phyloP scores from a whole-genome alignment of 805 yeast species.

The Candida coquimbonensis region DNA sequence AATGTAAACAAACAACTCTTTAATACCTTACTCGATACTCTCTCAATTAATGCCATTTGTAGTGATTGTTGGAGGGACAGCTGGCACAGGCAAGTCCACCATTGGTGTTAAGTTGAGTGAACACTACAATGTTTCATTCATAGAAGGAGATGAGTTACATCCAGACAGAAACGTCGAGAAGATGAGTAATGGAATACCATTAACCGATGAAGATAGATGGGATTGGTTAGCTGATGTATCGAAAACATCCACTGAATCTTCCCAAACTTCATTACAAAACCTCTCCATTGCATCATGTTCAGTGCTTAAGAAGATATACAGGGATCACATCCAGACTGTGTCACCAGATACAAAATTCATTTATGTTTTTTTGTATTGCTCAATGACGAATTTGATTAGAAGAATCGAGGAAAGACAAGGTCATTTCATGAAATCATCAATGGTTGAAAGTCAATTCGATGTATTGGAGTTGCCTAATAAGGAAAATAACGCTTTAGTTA shows the following conservation, averaged over 20 bases:
- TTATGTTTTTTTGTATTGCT: slow-evolving; percentile 63
- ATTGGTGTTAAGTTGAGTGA: slow-evolving; percentile 49
- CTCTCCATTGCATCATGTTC: slow-evolving; percentile 71
- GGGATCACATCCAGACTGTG: slow-evolving; percentile 47
- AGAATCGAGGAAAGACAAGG: slow-evolving; percentile 60
- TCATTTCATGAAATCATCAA: slow-evolving; percentile 83
- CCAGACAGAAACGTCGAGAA: slow-evolving; percentile 67
- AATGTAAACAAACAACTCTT: too few relatives aligned
- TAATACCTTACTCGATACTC: too few relatives aligned
- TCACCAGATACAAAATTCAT: slow-evolving; percentile 35
- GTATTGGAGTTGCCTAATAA: slow-evolving; percentile 64
- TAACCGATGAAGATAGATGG: slow-evolving; percentile 89
- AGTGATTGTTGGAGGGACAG: slow-evolving; percentile 84
- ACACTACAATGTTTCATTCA: slow-evolving; percentile 43
- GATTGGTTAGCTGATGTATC: slow-evolving; percentile 69
- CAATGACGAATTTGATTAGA: slow-evolving; percentile 48
- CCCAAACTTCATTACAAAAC: slow-evolving; percentile 26
- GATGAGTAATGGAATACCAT: slow-evolving; percentile 75
- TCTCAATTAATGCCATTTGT: slow-evolving; percentile 23
- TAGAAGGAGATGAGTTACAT: slow-evolving; percentile 86
- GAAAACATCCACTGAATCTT: slow-evolving; percentile 30
- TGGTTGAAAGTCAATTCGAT: slow-evolving; percentile 75
- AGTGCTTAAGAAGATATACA: slow-evolving; percentile 66
- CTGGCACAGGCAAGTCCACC: slow-evolving; percentile 93
- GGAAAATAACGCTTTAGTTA: slow-evolving; percentile 24